These are phyloP conservation scores for Linnemannia hyalina DNA, from an alignment of 192 early-diverging fungal genomes.

Conservation along the genomic window DNA sequence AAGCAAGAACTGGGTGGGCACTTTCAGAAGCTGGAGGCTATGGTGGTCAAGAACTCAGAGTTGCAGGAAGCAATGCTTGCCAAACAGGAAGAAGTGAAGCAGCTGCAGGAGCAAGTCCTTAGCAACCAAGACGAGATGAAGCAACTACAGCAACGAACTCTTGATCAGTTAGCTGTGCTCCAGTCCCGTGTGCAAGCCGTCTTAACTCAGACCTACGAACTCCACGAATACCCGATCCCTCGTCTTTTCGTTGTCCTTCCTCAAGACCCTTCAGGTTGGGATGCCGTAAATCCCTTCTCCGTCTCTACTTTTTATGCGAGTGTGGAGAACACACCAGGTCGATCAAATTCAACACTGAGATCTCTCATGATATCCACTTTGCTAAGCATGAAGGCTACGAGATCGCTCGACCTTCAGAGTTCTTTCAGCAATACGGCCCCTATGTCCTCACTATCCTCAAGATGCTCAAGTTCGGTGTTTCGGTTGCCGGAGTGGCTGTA, in stretches of 20 bases:
- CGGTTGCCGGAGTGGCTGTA: conserved; percentile 7
- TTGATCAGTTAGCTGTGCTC: neutral
- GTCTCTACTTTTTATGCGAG: conserved; percentile 22
- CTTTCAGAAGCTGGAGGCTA: neutral
- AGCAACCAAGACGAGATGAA: conserved; percentile 12
- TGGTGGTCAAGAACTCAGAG: neutral
- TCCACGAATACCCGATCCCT: conserved; percentile 23
- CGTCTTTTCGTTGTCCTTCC: conserved; percentile 21
- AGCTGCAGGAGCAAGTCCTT: neutral
- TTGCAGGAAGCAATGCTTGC: neutral
- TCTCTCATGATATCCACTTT: neutral
- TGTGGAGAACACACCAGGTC: conserved; percentile 22
- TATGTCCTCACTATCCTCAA: conserved; percentile 22
- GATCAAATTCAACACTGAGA: neutral
- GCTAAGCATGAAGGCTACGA: conserved; percentile 23
- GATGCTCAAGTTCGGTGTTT: conserved; percentile 22
- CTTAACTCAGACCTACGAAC: conserved; percentile 11
- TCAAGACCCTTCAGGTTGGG: conserved; percentile 10
- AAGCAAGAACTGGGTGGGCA: neutral
- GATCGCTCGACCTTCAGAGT: conserved; percentile 9
- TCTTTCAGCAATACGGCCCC: conserved; percentile 13
- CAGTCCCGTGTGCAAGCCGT: conserved; percentile 10
- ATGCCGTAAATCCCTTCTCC: conserved; percentile 1
- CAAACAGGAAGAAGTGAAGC: neutral
- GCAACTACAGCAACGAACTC: conserved; percentile 2